These are phyloP conservation scores for Albatrellus sp. DNA, from an alignment of 1,284 basidiomycete species.

Conservation along the genomic window DNA sequence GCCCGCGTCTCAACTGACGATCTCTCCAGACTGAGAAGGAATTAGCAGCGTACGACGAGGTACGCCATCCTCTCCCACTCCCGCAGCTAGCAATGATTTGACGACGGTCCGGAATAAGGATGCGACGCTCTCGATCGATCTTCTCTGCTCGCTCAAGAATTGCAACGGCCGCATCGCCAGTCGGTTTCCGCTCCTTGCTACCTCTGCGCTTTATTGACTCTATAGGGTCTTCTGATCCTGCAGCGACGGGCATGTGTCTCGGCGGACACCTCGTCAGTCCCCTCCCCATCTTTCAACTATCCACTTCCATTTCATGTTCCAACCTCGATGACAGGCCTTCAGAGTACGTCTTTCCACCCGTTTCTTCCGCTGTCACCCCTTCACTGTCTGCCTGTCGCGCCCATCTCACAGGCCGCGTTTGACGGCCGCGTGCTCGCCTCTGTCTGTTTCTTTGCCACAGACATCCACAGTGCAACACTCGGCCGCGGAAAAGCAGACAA, in stretches of 20 bases:
- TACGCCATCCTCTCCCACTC: slow-evolving; percentile 16
- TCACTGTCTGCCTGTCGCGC: neutral
- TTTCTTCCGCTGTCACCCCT: neutral
- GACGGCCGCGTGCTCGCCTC: slow-evolving; percentile 73
- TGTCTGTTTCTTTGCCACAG: slow-evolving; percentile 91
- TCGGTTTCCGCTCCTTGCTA: slow-evolving; percentile 19
- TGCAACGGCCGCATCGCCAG: slow-evolving; percentile 86
- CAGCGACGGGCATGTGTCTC: slow-evolving; percentile 78
- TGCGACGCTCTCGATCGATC: slow-evolving; percentile 62
- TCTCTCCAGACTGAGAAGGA: slow-evolving; percentile 66
- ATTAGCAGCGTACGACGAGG: slow-evolving; percentile 76
- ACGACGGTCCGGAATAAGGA: slow-evolving; percentile 34
- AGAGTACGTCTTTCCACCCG: slow-evolving; percentile 25
- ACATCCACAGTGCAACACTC: slow-evolving; percentile 76
- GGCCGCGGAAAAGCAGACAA: slow-evolving; percentile 79
- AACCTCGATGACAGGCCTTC: slow-evolving; percentile 32
- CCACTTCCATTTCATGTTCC: neutral
- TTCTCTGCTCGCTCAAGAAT: slow-evolving; percentile 59
- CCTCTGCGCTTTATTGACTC: neutral
- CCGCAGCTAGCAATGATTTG: neutral
- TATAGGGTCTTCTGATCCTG: neutral
- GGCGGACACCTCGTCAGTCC: slow-evolving; percentile 66
- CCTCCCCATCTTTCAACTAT: neutral
- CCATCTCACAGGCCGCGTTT: slow-evolving; percentile 59
- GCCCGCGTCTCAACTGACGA: slow-evolving; percentile 1